Conservation (phyloP, 2,329 filamentous ascomycete genomes). For the Botrytis tulipae region DNA sequence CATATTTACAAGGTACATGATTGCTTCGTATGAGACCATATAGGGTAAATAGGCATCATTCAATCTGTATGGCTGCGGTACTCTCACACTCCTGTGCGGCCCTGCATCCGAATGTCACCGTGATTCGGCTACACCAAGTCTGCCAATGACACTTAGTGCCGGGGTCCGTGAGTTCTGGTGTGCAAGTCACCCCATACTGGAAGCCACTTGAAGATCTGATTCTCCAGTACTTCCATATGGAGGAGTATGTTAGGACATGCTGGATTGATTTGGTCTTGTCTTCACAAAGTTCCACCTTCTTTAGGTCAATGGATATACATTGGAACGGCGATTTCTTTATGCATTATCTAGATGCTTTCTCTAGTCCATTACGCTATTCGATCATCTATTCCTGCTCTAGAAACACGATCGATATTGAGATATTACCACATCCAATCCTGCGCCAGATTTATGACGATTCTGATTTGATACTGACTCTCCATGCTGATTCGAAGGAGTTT, state of each 20-base stretch:
- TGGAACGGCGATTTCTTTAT: not conserved
- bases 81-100: not conserved
- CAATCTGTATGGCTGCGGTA: not conserved
- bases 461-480: constrained; percentile 1
- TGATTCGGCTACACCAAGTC: not conserved
- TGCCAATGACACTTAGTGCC: not conserved
- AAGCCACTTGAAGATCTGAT: not conserved
- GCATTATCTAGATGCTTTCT: not conserved
- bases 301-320: not conserved
- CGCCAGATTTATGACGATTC: not conserved
- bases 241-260: not conserved
- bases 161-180: no score
- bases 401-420: not conserved
- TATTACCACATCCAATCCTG: no score
- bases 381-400: not conserved
- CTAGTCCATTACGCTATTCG: no score
- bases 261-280: not conserved
- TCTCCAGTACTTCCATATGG: not conserved
- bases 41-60: not conserved
- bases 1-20: not conserved
- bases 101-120: not conserved
- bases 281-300: not conserved
- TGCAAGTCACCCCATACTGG: not conserved
- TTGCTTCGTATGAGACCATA: not conserved
- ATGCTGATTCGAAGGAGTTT: not conserved